phyloP scores from a whole-genome alignment of 73 alveolate species.

The Tetrahymena thermophila region DNA sequence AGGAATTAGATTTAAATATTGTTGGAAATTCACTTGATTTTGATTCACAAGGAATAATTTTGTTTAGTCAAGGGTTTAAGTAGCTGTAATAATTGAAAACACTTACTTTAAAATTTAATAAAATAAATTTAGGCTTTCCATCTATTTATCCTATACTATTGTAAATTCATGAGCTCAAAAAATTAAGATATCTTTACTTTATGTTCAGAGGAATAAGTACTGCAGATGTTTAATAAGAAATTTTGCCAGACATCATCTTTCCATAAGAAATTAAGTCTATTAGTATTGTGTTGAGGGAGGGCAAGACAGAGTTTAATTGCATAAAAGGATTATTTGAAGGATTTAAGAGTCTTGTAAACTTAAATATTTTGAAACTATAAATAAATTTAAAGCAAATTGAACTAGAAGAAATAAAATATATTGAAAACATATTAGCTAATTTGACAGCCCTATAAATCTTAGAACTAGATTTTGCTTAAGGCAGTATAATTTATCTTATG shows the following conservation, averaged over 20 bases:
- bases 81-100: not conserved
- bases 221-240: not conserved
- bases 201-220: not conserved
- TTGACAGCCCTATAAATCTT: not conserved
- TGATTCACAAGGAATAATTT: not conserved
- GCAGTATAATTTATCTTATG: not conserved
- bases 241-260: not conserved
- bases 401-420: not conserved
- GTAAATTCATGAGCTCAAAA: not conserved
- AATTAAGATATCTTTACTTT: not conserved
- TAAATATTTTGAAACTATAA: too few relatives aligned
- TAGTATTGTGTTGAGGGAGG: too few relatives aligned
- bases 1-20: not conserved
- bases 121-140: too few relatives aligned
- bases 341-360: not conserved
- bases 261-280: not conserved
- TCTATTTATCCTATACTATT: not conserved
- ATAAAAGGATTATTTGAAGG: not conserved
- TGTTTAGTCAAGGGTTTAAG: not conserved
- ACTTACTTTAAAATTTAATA: too few relatives aligned
- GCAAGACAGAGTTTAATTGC: too few relatives aligned
- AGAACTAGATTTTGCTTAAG: not conserved
- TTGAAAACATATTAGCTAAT: not conserved
- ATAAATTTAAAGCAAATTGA: not conserved
- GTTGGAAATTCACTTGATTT: not conserved